These are phyloP conservation scores for Metahyphopichia silvanorum DNA, from an alignment of 805 yeast species.

Conservation along the genomic window DNA sequence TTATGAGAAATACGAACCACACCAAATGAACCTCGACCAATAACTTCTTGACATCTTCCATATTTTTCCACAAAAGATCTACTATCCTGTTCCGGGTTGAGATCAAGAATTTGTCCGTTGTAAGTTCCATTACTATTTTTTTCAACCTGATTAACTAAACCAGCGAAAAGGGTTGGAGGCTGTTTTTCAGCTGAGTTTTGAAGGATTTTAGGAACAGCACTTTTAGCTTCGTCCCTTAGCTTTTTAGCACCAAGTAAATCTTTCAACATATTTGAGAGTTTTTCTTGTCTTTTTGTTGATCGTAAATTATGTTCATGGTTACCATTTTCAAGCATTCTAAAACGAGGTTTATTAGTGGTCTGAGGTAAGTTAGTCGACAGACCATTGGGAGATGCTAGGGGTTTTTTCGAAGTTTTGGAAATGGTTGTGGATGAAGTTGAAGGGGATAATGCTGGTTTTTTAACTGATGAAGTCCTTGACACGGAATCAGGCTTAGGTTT, in stretches of 20 bases:
- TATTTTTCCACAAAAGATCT: slow-evolving; percentile 80
- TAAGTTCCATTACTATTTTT: slow-evolving; percentile 26
- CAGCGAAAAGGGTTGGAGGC: slow-evolving; percentile 73
- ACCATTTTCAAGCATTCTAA: slow-evolving; percentile 62
- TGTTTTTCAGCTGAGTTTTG: slow-evolving; percentile 4
- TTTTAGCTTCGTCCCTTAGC: slow-evolving; percentile 64
- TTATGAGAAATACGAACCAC: slow-evolving; percentile 87
- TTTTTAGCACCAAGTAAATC: slow-evolving; percentile 74
- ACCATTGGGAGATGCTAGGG: not conserved
- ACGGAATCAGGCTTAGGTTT: slow-evolving; percentile 6
- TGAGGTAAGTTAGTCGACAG: not conserved
- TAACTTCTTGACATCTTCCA: slow-evolving; percentile 91
- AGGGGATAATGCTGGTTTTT: slow-evolving; percentile 1
- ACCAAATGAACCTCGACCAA: slow-evolving; percentile 94
- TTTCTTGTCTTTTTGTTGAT: slow-evolving; percentile 76
- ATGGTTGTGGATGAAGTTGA: slow-evolving; percentile 4
- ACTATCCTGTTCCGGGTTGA: slow-evolving; percentile 28
- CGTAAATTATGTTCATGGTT: slow-evolving; percentile 76
- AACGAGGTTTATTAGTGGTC: slow-evolving; percentile 39
- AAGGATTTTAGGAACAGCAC: slow-evolving; percentile 66
- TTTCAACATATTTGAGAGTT: slow-evolving; percentile 68
- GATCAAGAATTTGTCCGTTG: slow-evolving; percentile 12
- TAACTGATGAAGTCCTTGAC: slow-evolving; percentile 9
- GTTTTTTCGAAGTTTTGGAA: slow-evolving; percentile 2
- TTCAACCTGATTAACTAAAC: slow-evolving; percentile 58